Percentiles rank a stretch among this genome's conserved stretches.
Evolutionary conservation across 176 grass and related monocot species (phyloP).

Genomic region (Musa acuminata): DNA sequence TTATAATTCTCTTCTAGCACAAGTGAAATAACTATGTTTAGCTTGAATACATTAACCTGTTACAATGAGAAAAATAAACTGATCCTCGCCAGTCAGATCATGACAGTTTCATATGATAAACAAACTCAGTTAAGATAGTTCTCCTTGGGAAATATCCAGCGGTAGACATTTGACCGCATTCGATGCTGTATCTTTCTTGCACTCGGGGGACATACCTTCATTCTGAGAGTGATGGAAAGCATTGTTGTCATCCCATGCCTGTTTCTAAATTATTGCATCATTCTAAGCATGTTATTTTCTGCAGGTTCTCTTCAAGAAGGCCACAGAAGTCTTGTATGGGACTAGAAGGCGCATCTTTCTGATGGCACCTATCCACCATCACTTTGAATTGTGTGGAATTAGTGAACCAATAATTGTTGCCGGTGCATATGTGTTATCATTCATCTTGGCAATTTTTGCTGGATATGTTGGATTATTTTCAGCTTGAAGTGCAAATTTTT

Average conservation of each 20-base stretch:
- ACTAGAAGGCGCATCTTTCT: constrained; percentile 24
- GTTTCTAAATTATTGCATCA: background rate
- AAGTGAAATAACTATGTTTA: too few species aligned
- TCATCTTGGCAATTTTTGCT: constrained; percentile 53
- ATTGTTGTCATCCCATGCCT: background rate
- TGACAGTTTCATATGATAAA: too few species aligned
- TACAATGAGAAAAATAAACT: too few species aligned
- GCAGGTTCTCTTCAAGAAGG: constrained; percentile 43
- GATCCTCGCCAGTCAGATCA: too few species aligned
- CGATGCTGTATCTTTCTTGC: background rate
- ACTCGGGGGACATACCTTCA: background rate
- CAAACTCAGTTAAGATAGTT: too few species aligned
- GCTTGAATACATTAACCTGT: too few species aligned
- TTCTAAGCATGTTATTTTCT: background rate
- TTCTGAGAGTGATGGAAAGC: background rate
- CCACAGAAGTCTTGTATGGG: constrained; percentile 25
- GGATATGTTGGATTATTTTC: constrained; percentile 81
- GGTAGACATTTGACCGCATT: background rate
- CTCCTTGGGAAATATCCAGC: too few species aligned
- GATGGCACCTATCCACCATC: constrained; percentile 40
- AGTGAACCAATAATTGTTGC: constrained; percentile 68
- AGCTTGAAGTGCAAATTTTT: constrained; percentile 29
- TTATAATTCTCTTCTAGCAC: too few species aligned
- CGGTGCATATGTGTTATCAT: constrained; percentile 62
- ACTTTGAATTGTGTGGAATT: constrained; percentile 52